Percentiles rank a stretch among this genome's conserved stretches.
phyloP scores from a whole-genome alignment of 805 yeast genomes.

The Nakazawaea wyomingensis region DNA sequence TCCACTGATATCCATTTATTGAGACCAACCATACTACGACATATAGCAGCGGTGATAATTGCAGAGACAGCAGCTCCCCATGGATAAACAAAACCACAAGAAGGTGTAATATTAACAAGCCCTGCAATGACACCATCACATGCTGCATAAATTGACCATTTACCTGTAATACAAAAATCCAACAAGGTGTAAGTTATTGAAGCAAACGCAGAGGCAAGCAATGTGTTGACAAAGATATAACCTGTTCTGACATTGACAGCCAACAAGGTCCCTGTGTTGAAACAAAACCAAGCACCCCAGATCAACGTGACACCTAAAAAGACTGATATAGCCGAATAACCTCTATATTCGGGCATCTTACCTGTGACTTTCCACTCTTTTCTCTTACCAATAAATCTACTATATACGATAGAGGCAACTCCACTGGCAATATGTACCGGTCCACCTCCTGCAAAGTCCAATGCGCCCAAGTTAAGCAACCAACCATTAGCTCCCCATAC shows the following conservation, averaged over 20 bases:
- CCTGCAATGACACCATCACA: slow-evolving; percentile 43
- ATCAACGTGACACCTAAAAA: slow-evolving; percentile 40
- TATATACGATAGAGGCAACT: slow-evolving; percentile 36
- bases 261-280: slow-evolving; percentile 41
- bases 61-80: slow-evolving; percentile 42
- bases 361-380: slow-evolving; percentile 19
- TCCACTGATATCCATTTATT: slow-evolving; percentile 39
- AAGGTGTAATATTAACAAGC: slow-evolving; percentile 41
- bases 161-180: slow-evolving; percentile 36
- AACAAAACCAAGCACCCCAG: slow-evolving; percentile 47
- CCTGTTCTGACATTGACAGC: slow-evolving; percentile 37
- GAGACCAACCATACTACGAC: slow-evolving; percentile 30
- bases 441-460: slow-evolving; percentile 47
- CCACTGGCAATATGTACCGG: slow-evolving; percentile 45
- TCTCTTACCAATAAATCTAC: slow-evolving; percentile 38
- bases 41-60: slow-evolving; percentile 31
- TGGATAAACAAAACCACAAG: slow-evolving; percentile 41
- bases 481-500: slow-evolving; percentile 45
- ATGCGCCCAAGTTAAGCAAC: slow-evolving; percentile 36
- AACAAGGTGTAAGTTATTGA: slow-evolving; percentile 36
- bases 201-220: slow-evolving; percentile 46
- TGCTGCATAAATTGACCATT: slow-evolving; percentile 36
- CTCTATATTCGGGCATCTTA: slow-evolving; percentile 22
- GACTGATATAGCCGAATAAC: slow-evolving; percentile 32
- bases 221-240: slow-evolving; percentile 43